Evolutionary conservation across 192 early-diverging fungal genomes (phyloP), one percentile per base, ranked within the genome.

Genomic region (Cetraspora pellucida): DNA sequence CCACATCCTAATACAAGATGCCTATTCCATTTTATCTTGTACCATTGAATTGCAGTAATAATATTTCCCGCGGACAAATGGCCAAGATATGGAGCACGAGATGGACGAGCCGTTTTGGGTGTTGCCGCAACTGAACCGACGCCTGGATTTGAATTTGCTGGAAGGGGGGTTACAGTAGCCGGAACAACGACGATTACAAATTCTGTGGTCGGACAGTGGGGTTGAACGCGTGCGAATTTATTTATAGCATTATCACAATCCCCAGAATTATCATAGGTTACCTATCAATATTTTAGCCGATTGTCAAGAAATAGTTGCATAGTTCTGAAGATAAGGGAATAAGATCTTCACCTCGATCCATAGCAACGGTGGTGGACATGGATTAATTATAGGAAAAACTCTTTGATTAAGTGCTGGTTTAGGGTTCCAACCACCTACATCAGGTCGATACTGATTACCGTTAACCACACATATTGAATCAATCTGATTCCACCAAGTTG

Each of bases 301-400:
- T 64, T 64, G 28, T 64, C 17, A 64, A 30, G 28, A 64, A 25
- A 64, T 64, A 64, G 28, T 64, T 64, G 28, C 61, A 64, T 64
- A 64, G 61, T 64, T 64, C 28, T 23, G 28, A 30, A 64, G 23
- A 69, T 50, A 69, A 69, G 17, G 43, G 11, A 69, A 69, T 69
- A 69, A 69, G 45, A 50, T 69, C 67, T 28, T 72, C 23, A 72
- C 70, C 70, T 72, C 70, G 1, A 72, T 72, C 70, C 70, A 72
- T 57, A 58, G 17, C n/a, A 57, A 37, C 9, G 54, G 70, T 57
- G 70, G 71, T 43, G 55, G 50, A 45, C 52, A 58, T 27, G 8
- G 13, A 58, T 59, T 28, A 58, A n/a, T 45, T 1, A 73, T 43
- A 3, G 50, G 71, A 23, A n/a, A n/a, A n/a, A n/a, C n/a, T 17